Base-by-base conservation (phyloP, 2,329 filamentous ascomycete genomes). In the Phyllosticta citribraziliensis region DNA sequence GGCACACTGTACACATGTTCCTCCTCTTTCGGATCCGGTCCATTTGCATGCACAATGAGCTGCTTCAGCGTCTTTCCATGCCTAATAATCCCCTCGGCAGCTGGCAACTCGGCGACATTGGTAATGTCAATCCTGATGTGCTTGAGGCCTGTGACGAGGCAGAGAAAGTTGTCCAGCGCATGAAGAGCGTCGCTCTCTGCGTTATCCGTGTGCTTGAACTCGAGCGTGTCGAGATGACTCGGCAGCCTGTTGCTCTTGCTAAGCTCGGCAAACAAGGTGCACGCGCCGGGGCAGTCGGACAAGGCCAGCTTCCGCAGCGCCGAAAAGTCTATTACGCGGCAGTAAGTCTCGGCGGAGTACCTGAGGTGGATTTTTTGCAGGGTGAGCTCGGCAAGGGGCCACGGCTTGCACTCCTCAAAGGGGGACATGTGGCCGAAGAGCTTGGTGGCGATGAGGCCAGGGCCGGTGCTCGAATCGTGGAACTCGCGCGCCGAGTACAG, bases 131-230 rank as follows among this genome's bases (percentile, higher is more conserved):
- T 69, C 5, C 74, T 75, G 33, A 80, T 69, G 1, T 73, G 68
- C 61, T 74, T 69, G 59, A 80, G 68, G 2, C 78, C 78, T 12
- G 75, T 73, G 0, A 79, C 75, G 5, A 79, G 68, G 54, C 75
- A 77, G 27, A 80, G 64, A 64, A 80, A 78, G 33, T 75, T 77
- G 50, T 80, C 78, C 22, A 80, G 67, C 1, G 78, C 78, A 1
- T 72, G 68, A 27, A 80, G 65, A 5, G 74, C 74, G 57, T 80
- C 78, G 35, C 78, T 76, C 60, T 80, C 78, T 2, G 66, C 53
- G 60, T 80, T 80, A 57, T 80, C 78, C 30, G 75, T 73, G 63
- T 80, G 76, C 66, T 79, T 78, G 60, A 79, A 69, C 53, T 79
- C 76, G 5, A 80, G 64, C 0, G 72, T 74, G 62, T 78, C 76